phyloP scores from a whole-genome alignment of 2,329 filamentous ascomycete species.

The Penicillium sclerotigenum region DNA sequence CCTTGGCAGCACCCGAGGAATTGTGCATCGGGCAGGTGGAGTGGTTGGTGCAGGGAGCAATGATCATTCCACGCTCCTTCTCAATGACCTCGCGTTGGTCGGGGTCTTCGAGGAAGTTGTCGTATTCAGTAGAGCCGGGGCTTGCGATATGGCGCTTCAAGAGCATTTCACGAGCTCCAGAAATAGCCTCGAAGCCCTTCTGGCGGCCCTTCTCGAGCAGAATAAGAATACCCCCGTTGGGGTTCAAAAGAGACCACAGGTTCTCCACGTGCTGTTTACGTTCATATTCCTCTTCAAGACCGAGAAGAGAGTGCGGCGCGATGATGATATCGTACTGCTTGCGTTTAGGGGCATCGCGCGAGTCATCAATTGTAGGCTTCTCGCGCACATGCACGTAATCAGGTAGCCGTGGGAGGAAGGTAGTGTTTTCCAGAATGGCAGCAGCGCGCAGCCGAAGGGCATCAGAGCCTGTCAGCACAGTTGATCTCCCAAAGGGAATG shows the following conservation, averaged over 20 bases:
- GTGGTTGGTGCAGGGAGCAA: conserved; percentile 79
- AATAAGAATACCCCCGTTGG: conserved; percentile 80
- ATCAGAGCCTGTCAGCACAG: conserved; percentile 75
- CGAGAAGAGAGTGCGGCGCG: conserved; percentile 78
- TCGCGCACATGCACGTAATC: conserved; percentile 70
- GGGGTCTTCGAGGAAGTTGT: conserved; percentile 35
- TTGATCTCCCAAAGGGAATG: conserved; percentile 63
- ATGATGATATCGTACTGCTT: conserved; percentile 90
- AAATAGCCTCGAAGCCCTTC: conserved; percentile 87
- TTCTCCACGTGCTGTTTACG: conserved; percentile 80
- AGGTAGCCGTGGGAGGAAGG: conserved; percentile 86
- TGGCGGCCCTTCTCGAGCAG: conserved; percentile 88
- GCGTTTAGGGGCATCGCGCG: conserved; percentile 53
- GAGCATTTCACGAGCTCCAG: conserved; percentile 74
- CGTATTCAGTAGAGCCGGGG: conserved; percentile 50
- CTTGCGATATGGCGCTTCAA: conserved; percentile 69
- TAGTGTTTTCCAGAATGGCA: conserved; percentile 78
- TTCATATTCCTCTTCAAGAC: conserved; percentile 69
- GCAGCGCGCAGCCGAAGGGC: conserved; percentile 72
- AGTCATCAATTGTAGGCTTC: conserved; percentile 57
- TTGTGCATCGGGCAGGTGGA: conserved; percentile 83
- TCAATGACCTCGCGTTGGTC: conserved; percentile 27
- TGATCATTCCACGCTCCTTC: conserved; percentile 62
- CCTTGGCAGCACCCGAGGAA: conserved; percentile 63
- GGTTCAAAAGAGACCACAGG: conserved; percentile 81